phyloP scores from a whole-genome alignment of 2,329 filamentous ascomycete genomes.

The Mollisia scopiformis region DNA sequence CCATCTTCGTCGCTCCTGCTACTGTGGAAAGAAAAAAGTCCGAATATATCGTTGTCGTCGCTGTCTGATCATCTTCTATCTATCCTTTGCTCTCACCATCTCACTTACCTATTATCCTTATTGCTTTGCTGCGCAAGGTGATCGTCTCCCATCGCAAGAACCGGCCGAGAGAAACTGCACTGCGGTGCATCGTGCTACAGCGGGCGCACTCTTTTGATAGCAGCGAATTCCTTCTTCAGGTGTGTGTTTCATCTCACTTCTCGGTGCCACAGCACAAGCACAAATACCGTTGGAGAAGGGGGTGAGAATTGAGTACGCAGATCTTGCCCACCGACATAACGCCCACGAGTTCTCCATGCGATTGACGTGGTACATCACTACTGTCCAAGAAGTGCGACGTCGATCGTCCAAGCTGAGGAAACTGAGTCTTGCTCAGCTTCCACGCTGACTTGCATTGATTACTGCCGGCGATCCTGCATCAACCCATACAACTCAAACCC shows the following conservation, averaged over 20 bases:
- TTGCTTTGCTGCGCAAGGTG: slow-evolving; percentile 2
- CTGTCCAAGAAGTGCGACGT: slow-evolving; percentile 9
- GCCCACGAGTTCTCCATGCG: slow-evolving; percentile 20
- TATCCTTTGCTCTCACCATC: background rate
- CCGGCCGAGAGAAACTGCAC: background rate
- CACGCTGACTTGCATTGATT: slow-evolving; percentile 16
- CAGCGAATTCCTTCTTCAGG: slow-evolving; percentile 1
- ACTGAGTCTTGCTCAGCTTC: slow-evolving; percentile 4
- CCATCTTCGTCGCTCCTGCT: no score
- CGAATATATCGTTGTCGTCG: background rate
- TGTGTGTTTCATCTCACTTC: background rate
- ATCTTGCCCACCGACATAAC: background rate
- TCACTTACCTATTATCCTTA: background rate
- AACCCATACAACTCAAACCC: slow-evolving; percentile 8
- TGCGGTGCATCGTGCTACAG: background rate
- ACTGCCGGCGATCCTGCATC: slow-evolving; percentile 15
- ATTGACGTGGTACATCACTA: slow-evolving; percentile 4
- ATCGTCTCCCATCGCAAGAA: background rate
- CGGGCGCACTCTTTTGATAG: background rate
- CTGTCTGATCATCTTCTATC: background rate
- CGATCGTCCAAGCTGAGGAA: background rate
- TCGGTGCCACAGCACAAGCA: no score
- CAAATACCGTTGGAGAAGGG: background rate
- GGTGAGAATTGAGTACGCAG: background rate
- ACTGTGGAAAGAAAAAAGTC: no score